A percentile compares a stretch with the other conserved stretches of the same genome.
phyloP scores from a whole-genome alignment of 345 rosid genomes.

The Rhodomyrtus tomentosa region DNA sequence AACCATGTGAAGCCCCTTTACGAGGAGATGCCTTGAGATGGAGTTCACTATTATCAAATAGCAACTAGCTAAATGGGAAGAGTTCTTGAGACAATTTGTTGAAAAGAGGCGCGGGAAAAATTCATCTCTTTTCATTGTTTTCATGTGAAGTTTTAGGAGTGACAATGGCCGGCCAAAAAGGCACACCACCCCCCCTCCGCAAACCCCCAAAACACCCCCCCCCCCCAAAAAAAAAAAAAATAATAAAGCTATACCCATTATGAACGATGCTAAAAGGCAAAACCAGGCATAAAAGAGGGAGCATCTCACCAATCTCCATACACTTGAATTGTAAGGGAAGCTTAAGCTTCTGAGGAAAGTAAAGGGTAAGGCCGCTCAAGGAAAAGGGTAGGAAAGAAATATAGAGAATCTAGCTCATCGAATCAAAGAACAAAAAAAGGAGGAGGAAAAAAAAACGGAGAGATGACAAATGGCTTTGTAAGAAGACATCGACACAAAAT shows the following conservation, averaged over 20 bases:
- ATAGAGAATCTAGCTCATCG: neutral
- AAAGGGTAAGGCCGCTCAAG: neutral
- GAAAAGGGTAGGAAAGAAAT: neutral
- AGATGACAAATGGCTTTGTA: neutral
- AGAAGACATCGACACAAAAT: neutral
- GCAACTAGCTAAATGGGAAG: neutral
- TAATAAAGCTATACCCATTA: neutral
- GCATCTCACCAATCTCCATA: neutral
- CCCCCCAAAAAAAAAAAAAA: too few relatives aligned
- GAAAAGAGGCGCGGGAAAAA: neutral
- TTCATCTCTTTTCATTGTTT: neutral
- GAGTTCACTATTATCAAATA: neutral
- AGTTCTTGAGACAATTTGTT: neutral
- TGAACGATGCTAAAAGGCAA: neutral
- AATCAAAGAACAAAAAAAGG: neutral
- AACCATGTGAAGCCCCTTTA: slow-evolving; percentile 2
- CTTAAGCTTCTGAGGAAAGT: neutral
- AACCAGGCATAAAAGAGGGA: neutral
- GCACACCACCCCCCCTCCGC: neutral
- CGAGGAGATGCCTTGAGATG: neutral
- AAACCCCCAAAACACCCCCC: too few relatives aligned
- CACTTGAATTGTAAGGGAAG: neutral
- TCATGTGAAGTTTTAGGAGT: neutral
- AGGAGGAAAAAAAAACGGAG: neutral
- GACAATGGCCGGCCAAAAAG: neutral